Evolutionary conservation across 208 protist genomes (phyloP).

Genomic region (Crithidia bombi): DNA sequence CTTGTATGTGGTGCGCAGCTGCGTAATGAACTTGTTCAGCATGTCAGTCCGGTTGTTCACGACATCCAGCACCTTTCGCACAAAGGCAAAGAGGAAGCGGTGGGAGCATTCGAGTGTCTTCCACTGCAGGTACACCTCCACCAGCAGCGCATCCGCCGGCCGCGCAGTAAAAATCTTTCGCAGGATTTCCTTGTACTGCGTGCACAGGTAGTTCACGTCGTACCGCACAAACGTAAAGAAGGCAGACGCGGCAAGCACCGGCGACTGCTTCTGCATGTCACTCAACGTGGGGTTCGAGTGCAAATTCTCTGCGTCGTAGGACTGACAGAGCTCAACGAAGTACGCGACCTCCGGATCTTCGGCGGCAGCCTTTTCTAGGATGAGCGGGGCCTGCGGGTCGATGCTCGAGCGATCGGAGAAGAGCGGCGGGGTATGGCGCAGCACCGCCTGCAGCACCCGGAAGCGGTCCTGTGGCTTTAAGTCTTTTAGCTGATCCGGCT

Average conservation of each 20-base stretch:
- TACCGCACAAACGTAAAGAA: slow-evolving; percentile 87
- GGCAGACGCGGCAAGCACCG: slow-evolving; percentile 45
- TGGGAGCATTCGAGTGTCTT: slow-evolving; percentile 52
- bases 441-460: slow-evolving; percentile 77
- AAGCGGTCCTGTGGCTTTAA: slow-evolving; percentile 66
- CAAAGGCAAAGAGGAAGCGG: slow-evolving; percentile 54
- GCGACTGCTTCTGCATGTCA: slow-evolving; percentile 38
- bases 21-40: slow-evolving; percentile 50
- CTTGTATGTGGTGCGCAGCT: slow-evolving; percentile 47
- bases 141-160: slow-evolving; percentile 44
- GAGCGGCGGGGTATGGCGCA: slow-evolving; percentile 70
- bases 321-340: slow-evolving; percentile 61
- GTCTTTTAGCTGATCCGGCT: slow-evolving; percentile 50
- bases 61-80: slow-evolving; percentile 43
- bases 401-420: slow-evolving; percentile 33
- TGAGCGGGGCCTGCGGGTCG: slow-evolving; percentile 19
- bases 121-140: slow-evolving; percentile 85
- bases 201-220: slow-evolving; percentile 69
- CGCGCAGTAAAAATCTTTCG: slow-evolving; percentile 63
- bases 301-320: slow-evolving; percentile 37
- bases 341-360: slow-evolving; percentile 60
- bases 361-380: slow-evolving; percentile 28
- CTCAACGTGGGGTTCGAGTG: slow-evolving; percentile 33
- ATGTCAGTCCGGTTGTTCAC: slow-evolving; percentile 40
- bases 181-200: slow-evolving; percentile 60